Evolutionary conservation across 2,329 filamentous ascomycete genomes (phyloP).

Genomic region (Botrytis pseudocinerea): DNA sequence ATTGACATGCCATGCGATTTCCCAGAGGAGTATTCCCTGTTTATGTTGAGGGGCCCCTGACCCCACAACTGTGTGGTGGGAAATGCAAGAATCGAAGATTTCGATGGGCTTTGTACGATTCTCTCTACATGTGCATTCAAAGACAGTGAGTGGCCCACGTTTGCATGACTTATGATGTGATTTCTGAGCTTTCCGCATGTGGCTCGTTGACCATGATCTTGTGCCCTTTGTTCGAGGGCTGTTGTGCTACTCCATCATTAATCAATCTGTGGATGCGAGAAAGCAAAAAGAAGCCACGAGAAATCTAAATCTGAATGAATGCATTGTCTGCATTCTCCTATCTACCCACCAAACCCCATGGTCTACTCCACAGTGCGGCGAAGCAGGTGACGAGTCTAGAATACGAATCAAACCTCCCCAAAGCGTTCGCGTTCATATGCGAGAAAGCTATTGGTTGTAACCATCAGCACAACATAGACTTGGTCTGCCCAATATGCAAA

Average conservation of each 20-base stretch:
- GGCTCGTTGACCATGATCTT: not conserved
- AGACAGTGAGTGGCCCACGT: not conserved
- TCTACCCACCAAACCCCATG: not conserved
- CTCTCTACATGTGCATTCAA: not conserved
- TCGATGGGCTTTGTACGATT: not conserved
- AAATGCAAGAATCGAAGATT: not conserved
- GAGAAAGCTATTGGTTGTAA: not conserved
- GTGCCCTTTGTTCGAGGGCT: not conserved
- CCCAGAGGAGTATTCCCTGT: not conserved
- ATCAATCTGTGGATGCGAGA: not conserved
- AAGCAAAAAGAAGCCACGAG: not conserved
- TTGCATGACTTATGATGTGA: not conserved
- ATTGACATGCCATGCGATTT: slow-evolving; percentile 4
- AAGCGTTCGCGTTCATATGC: not conserved
- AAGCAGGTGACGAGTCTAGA: slow-evolving; percentile 14
- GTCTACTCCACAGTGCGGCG: slow-evolving; percentile 8
- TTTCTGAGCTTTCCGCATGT: not conserved
- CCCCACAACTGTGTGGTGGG: not conserved
- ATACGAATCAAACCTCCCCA: not conserved
- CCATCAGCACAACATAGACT: not conserved
- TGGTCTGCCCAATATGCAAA: not conserved
- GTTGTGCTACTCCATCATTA: not conserved
- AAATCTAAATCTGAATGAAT: not conserved
- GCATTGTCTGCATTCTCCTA: not conserved
- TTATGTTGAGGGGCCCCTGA: not conserved